A percentile compares a stretch with the other conserved stretches of the same genome.
phyloP scores from a whole-genome alignment of 2,329 filamentous ascomycete species.

The Dryadomyces quercivorus region DNA sequence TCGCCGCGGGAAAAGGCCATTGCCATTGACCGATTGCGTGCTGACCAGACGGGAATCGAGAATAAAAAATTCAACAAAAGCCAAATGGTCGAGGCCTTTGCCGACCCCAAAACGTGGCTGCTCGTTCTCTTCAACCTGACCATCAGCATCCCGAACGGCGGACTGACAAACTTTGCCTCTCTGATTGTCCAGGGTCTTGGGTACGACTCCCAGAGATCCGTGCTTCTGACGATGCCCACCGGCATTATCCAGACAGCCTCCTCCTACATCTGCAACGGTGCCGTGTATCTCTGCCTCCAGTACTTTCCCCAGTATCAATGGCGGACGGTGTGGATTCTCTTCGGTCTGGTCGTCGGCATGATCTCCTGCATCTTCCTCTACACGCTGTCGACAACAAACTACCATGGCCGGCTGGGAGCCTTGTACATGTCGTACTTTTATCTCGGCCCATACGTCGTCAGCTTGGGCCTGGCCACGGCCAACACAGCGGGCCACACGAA shows the following conservation, averaged over 20 bases:
- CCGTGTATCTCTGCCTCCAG: not conserved
- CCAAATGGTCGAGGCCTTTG: constrained; percentile 39
- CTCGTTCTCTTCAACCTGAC: constrained; percentile 35
- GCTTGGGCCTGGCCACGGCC: constrained; percentile 26
- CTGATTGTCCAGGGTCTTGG: constrained; percentile 37
- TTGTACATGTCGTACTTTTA: not conserved
- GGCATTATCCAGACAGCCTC: constrained; percentile 1
- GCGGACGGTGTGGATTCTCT: constrained; percentile 35
- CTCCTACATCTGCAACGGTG: not conserved
- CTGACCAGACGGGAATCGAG: constrained; percentile 46
- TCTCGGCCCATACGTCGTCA: constrained; percentile 2
- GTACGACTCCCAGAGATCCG: constrained; percentile 30
- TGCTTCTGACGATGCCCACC: constrained; percentile 38
- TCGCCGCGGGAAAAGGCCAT: constrained; percentile 27
- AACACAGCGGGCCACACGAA: constrained; percentile 46
- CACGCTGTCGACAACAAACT: not conserved
- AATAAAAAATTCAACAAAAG: constrained; percentile 39
- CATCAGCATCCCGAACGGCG: constrained; percentile 37
- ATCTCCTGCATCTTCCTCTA: constrained; percentile 21
- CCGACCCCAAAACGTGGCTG: constrained; percentile 39
- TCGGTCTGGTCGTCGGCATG: constrained; percentile 32
- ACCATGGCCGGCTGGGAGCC: not conserved
- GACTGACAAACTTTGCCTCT: constrained; percentile 41
- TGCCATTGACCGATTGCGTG: constrained; percentile 38
- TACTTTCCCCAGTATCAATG: constrained; percentile 24